Evolutionary conservation across 306 rosid species (phyloP).

Genomic region (Lathyrus oleraceus): DNA sequence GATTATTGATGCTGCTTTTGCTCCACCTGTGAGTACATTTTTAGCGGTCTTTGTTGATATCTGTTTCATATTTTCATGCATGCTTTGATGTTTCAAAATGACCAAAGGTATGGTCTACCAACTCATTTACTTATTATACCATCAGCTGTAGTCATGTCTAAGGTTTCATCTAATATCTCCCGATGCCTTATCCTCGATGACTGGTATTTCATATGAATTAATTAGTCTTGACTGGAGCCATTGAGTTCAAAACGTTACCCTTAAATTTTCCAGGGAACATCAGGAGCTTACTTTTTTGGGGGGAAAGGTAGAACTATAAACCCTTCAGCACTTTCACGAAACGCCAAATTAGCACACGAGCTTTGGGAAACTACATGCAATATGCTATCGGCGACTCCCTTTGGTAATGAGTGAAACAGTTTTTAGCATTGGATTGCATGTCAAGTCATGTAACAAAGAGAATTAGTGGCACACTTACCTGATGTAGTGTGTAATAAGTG

Average conservation of each 20-base stretch:
- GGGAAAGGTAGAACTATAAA: constrained; percentile 64
- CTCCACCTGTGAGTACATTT: constrained; percentile 63
- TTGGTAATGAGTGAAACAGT: constrained; percentile 39
- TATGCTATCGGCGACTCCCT: constrained; percentile 54
- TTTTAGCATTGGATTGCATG: constrained; percentile 25
- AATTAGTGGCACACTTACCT: constrained; percentile 18
- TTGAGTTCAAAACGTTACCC: constrained; percentile 13
- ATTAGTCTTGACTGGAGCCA: neutral
- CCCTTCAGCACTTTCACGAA: constrained; percentile 56
- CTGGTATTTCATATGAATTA: neutral
- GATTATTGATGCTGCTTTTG: constrained; percentile 78
- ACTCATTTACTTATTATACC: neutral
- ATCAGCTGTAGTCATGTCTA: constrained; percentile 10
- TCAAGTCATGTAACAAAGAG: constrained; percentile 4
- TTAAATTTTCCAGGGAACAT: constrained; percentile 58
- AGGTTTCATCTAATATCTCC: neutral
- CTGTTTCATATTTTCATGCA: constrained; percentile 19
- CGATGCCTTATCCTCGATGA: constrained; percentile 13
- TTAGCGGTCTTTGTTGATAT: neutral
- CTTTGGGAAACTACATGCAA: constrained; percentile 74
- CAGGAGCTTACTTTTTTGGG: constrained; percentile 78
- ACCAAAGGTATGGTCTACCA: neutral
- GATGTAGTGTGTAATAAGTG: constrained; percentile 23
- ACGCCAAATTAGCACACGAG: constrained; percentile 57
- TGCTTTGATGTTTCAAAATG: constrained; percentile 26